Conservation (phyloP, 306 rosid species). For the Corylus americana region DNA sequence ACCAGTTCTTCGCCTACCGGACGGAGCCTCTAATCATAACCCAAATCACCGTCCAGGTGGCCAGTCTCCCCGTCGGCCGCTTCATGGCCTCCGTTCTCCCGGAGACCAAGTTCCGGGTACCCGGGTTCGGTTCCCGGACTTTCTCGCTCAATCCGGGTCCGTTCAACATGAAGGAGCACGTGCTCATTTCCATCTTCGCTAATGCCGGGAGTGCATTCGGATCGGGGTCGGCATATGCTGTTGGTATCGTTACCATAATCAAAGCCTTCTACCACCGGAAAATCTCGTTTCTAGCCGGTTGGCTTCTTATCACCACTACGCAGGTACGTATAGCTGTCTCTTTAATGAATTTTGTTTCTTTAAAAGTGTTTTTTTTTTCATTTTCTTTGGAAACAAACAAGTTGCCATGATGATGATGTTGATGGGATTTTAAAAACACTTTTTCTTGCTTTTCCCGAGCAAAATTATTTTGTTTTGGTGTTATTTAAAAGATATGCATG, state of each 20-base stretch:
- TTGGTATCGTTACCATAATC: slow-evolving; percentile 57
- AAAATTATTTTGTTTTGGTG: too few relatives aligned
- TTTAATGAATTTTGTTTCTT: too few relatives aligned
- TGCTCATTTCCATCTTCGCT: slow-evolving; percentile 72
- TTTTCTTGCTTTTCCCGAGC: too few relatives aligned
- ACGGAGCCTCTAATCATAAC: slow-evolving; percentile 64
- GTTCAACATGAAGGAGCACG: slow-evolving; percentile 87
- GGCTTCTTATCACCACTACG: slow-evolving; percentile 72
- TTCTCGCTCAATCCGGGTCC: slow-evolving; percentile 73
- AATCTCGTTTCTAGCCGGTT: slow-evolving; percentile 55
- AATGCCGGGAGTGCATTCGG: slow-evolving; percentile 79
- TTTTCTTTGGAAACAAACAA: too few relatives aligned
- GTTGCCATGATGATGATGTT: too few relatives aligned
- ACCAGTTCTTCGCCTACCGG: slow-evolving; percentile 79
- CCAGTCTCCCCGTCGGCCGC: slow-evolving; percentile 67
- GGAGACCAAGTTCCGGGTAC: slow-evolving; percentile 36
- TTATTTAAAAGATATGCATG: too few relatives aligned
- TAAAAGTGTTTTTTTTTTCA: too few relatives aligned
- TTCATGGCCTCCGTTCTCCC: slow-evolving; percentile 67
- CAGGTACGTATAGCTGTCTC: slow-evolving; percentile 33
- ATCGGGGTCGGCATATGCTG: slow-evolving; percentile 61
- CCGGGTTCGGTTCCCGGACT: slow-evolving; percentile 35
- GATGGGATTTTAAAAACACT: too few relatives aligned
- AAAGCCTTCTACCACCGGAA: slow-evolving; percentile 57
- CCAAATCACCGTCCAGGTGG: slow-evolving; percentile 61